phyloP scores from a whole-genome alignment of 176 grass and related monocot species.

The Raddia distichophylla region DNA sequence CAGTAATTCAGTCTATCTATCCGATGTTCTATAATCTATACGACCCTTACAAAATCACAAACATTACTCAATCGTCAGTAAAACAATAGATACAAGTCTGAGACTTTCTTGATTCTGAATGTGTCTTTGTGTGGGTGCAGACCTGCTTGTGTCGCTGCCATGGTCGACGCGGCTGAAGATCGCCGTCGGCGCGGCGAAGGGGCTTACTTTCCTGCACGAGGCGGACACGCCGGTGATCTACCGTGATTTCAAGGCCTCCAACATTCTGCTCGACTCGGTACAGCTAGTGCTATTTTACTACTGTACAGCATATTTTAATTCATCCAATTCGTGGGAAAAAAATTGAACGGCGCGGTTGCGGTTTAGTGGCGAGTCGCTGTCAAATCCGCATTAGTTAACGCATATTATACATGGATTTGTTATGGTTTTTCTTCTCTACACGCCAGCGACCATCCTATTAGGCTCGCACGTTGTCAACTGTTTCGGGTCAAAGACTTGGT shows the following conservation, averaged over 20 bases:
- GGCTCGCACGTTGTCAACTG: constrained; percentile 35
- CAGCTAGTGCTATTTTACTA: neutral
- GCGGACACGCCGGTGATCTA: constrained; percentile 78
- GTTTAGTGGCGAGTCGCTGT: constrained; percentile 8
- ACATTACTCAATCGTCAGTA: too few relatives aligned
- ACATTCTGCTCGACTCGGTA: constrained; percentile 72
- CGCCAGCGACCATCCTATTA: constrained; percentile 4
- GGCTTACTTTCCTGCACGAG: constrained; percentile 84
- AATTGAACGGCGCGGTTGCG: neutral
- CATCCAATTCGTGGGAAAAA: neutral
- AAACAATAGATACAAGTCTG: too few relatives aligned
- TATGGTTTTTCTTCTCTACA: constrained; percentile 13
- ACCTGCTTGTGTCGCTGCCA: constrained; percentile 54
- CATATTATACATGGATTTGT: neutral
- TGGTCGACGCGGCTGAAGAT: constrained; percentile 97
- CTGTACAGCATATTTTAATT: neutral
- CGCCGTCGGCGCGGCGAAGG: constrained; percentile 84
- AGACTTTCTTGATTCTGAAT: neutral
- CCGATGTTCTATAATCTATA: too few relatives aligned
- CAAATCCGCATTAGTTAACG: neutral
- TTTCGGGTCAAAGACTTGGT: constrained; percentile 19
- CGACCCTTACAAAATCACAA: too few relatives aligned
- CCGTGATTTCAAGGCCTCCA: constrained; percentile 85
- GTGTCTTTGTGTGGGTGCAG: constrained; percentile 27
- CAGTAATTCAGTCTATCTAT: too few relatives aligned